Percentiles rank a stretch among this genome's conserved stretches.
Conservation (phyloP, 2,329 filamentous ascomycete genomes). For the Xylariaceae sp. region DNA sequence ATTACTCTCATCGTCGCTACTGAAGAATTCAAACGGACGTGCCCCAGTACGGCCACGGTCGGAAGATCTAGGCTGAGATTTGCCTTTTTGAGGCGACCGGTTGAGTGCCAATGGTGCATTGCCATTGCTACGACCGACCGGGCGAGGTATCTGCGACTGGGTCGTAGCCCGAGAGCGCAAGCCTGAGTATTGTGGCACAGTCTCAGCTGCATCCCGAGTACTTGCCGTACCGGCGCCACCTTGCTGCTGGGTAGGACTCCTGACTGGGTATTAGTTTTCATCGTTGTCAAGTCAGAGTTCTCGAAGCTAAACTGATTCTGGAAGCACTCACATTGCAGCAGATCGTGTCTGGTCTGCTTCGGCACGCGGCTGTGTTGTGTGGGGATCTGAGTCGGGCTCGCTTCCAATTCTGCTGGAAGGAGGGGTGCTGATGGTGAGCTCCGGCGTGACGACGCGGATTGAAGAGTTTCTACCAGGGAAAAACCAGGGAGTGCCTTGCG, state of each 20-base stretch:
- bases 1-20: slow-evolving; percentile 10
- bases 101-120: too few relatives aligned
- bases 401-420: background rate
- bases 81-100: background rate
- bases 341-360: background rate
- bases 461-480: slow-evolving; percentile 4
- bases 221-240: background rate
- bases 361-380: background rate
- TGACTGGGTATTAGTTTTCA: slow-evolving; percentile 1
- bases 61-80: background rate
- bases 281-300: background rate
- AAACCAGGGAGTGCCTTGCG: slow-evolving; percentile 1
- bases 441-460: slow-evolving; percentile 14
- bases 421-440: slow-evolving; percentile 7
- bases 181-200: background rate
- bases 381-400: too few relatives aligned
- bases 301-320: too few relatives aligned
- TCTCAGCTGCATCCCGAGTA: background rate
- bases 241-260: slow-evolving; percentile 2
- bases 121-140: background rate
- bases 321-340: slow-evolving; percentile 8
- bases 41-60: slow-evolving; percentile 13
- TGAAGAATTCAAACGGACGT: slow-evolving; percentile 15
- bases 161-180: slow-evolving; percentile 2
- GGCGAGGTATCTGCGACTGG: background rate